A percentile compares a stretch with the other conserved stretches of the same genome.
These are phyloP conservation scores for Xylaria sp. DNA, from an alignment of 2,329 filamentous ascomycete genomes.

Conservation along the genomic window DNA sequence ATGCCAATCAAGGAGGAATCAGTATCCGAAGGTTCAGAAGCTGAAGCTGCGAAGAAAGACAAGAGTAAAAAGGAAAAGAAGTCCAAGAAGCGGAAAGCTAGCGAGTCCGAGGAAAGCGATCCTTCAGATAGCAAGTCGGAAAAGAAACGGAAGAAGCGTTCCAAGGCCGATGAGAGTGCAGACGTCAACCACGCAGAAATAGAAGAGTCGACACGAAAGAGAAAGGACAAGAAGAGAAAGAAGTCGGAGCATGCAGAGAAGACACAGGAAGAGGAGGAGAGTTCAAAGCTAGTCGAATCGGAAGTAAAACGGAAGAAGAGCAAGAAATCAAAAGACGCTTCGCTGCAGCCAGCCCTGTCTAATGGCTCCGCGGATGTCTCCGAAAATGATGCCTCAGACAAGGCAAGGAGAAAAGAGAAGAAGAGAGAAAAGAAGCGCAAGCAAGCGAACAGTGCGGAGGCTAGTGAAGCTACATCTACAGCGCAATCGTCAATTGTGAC, in stretches of 20 bases:
- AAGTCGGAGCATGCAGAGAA: conserved; percentile 38
- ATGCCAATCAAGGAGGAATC: conserved; percentile 51
- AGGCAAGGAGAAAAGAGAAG: conserved; percentile 55
- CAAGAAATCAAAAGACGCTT: conserved; percentile 42
- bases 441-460: conserved; percentile 46
- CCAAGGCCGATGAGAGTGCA: conserved; percentile 27
- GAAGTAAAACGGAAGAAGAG: conserved; percentile 37
- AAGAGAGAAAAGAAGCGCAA: conserved; percentile 48
- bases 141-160: conserved; percentile 48
- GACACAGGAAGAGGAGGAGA: conserved; percentile 33
- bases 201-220: conserved; percentile 37
- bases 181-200: conserved; percentile 32
- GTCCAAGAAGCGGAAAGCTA: conserved; percentile 50
- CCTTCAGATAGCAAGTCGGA: conserved; percentile 44
- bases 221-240: conserved; percentile 39
- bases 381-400: conserved; percentile 42
- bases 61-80: conserved; percentile 50
- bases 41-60: conserved; percentile 42
- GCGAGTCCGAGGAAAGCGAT: conserved; percentile 40
- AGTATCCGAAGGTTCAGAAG: conserved; percentile 16
- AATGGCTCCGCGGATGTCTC: conserved; percentile 33
- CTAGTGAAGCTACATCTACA: conserved; percentile 28
- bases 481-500: conserved; percentile 37
- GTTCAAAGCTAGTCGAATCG: conserved; percentile 12
- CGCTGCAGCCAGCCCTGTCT: conserved; percentile 41